Base-by-base conservation (phyloP, 257 asterid species). In the Lavandula angustifolia region DNA sequence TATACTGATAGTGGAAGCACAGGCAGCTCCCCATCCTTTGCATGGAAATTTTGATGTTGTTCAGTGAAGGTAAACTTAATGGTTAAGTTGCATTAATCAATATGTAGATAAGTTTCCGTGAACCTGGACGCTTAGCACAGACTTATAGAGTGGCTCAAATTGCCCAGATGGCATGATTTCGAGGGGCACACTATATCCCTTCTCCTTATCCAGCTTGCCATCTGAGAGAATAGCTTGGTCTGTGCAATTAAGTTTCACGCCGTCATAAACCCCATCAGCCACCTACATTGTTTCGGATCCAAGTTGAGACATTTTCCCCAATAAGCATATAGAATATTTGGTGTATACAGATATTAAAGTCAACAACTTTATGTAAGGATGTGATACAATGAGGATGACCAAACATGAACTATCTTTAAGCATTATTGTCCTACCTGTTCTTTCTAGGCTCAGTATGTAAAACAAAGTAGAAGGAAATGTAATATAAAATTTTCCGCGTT, bases 161-260 rank as follows among this genome's bases (percentile, higher is more conserved):
- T 92, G 99, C 29, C 97, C 97, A 17, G 96, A 69, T 12, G 99
- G 99, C 84, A 54, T 92, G 75, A 92, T 89, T 77, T 89, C 99
- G 10, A 92, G 78, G 47, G 97, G 99, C 70, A 83, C 76, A 3
- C 94, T 84, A 16, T 81, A 84, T 49, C 97, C 99, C 54, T 53
- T 81, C 68, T 76, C 80, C 67, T 78, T 84, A n/a, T 77, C 87
- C 11, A 69, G 58, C 41, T 75, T 71, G 38, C 81, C 72, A 14
- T 87, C 99, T 3, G 96, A 75, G 52, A 92, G 88, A 75, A 92
- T 79, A 60, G 96, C 97, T 79, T 79, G 96, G 70, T 89, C 89
- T 33, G 88, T 82, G 71, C 86, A 69, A 67, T 79, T 85, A 48
- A 92, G 86, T 77, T 87, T 92, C 82, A 75, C 75, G 32, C 96